A percentile compares a stretch with the other conserved stretches of the same genome.
Conservation (phyloP, 2,329 filamentous ascomycete genomes). For the Aurifilum marmelostoma region DNA sequence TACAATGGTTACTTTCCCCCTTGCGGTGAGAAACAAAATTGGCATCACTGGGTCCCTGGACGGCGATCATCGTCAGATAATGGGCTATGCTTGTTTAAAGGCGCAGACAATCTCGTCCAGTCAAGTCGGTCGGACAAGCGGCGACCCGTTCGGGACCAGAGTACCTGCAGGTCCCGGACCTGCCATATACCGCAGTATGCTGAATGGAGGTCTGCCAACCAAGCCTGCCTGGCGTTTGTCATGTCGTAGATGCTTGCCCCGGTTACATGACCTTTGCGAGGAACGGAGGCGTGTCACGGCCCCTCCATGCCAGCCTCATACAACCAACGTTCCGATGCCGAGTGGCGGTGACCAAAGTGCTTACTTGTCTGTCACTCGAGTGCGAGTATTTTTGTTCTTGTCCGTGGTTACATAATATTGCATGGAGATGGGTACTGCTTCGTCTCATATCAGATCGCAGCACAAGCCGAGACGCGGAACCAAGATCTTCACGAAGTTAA, state of each 20-base stretch:
- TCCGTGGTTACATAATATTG: not conserved
- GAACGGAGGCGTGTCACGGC: not conserved
- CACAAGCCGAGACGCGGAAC: conserved; percentile 1
- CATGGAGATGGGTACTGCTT: not conserved
- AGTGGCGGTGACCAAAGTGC: not conserved
- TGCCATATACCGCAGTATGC: not conserved
- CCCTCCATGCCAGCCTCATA: not conserved
- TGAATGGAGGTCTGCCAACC: not conserved
- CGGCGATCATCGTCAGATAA: not conserved
- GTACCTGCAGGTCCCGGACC: conserved; percentile 7
- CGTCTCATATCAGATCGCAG: not conserved
- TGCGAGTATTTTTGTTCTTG: not conserved
- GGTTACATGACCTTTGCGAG: not conserved
- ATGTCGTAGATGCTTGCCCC: not conserved
- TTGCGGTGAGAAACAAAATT: not conserved
- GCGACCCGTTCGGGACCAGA: not conserved
- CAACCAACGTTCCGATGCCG: not conserved
- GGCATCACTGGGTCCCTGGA: not conserved
- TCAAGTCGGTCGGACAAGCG: not conserved
- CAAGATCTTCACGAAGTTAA: conserved; percentile 3
- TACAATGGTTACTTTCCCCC: not conserved
- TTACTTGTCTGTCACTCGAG: not conserved
- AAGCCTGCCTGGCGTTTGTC: not conserved
- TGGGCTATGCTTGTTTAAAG: not conserved
- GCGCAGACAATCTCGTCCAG: not conserved